phyloP scores from a whole-genome alignment of 768 basidiomycete species.

The Guyanaporus albipodus region DNA sequence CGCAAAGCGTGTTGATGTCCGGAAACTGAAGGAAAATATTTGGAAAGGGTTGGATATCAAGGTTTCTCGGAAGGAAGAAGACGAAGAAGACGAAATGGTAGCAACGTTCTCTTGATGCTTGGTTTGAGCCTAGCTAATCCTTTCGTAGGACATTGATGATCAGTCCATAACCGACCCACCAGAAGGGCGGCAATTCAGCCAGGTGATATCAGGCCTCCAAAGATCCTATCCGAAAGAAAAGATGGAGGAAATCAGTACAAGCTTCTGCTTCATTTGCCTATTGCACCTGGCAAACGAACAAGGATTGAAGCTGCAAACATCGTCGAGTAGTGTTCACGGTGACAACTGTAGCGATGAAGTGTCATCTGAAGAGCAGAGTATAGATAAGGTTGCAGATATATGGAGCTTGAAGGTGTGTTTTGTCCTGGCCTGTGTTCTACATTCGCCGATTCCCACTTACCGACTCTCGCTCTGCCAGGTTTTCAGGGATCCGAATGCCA shows the following conservation, averaged over 20 bases:
- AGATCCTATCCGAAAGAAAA: conserved; percentile 86
- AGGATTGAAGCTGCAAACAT: conserved; percentile 76
- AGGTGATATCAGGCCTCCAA: conserved; percentile 80
- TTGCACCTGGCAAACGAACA: conserved; percentile 96
- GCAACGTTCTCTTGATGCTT: conserved; percentile 8
- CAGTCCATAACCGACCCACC: conserved; percentile 53
- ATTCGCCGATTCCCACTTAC: not conserved
- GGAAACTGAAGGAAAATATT: conserved; percentile 96
- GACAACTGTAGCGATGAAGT: conserved; percentile 35
- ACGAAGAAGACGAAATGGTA: conserved; percentile 55
- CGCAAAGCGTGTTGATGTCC: conserved; percentile 94
- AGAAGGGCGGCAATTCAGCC: conserved; percentile 67
- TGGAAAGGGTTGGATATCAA: conserved; percentile 90
- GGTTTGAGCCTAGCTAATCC: not conserved
- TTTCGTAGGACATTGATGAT: conserved; percentile 51
- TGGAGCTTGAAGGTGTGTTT: conserved; percentile 70
- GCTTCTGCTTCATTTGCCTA: conserved; percentile 98
- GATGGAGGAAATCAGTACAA: conserved; percentile 97
- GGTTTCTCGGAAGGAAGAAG: conserved; percentile 36
- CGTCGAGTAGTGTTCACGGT: conserved; percentile 34
- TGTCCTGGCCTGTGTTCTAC: not conserved
- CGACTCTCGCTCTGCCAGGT: conserved; percentile 30
- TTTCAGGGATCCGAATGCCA: conserved; percentile 42
- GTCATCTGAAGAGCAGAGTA: conserved; percentile 32
- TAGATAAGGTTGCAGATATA: conserved; percentile 60